phyloP scores from a whole-genome alignment of 2,329 filamentous ascomycete genomes.

The Talaromyces sp. region DNA sequence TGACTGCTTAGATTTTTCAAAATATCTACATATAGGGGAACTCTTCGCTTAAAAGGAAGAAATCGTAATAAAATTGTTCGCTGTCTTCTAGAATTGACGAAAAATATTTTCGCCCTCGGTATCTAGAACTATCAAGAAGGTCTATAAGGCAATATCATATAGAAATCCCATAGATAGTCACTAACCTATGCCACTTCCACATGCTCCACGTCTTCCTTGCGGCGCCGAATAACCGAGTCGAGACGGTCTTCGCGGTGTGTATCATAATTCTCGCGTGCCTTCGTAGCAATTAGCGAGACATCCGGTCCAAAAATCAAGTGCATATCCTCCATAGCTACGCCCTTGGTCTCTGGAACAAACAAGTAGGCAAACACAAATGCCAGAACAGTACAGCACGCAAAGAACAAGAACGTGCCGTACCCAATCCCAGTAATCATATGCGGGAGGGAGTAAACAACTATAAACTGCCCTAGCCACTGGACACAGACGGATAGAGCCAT shows the following conservation, averaged over 20 bases:
- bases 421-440: slow-evolving; percentile 32
- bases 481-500: slow-evolving; percentile 37
- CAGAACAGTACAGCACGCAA: slow-evolving; percentile 1
- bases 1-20: no score
- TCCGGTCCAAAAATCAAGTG: slow-evolving; percentile 2
- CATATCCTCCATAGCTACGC: slow-evolving; percentile 5
- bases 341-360: slow-evolving; percentile 3
- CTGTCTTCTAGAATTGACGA: no score
- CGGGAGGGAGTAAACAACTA: slow-evolving; percentile 43
- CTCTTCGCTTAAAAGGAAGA: no score
- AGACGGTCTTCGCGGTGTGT: not conserved
- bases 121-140: not conserved
- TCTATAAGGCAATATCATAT: no score
- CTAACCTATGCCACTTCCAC: no score
- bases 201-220: not conserved
- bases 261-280: not conserved
- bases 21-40: no score
- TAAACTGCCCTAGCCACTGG: slow-evolving; percentile 43
- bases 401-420: slow-evolving; percentile 5
- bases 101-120: no score
- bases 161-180: no score
- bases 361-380: slow-evolving; percentile 1
- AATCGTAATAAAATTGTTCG: no score
- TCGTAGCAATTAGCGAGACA: not conserved
- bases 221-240: not conserved